A percentile compares a stretch with the other conserved stretches of the same genome.
phyloP scores from a whole-genome alignment of 2,329 filamentous ascomycete genomes.

The Aspergillus spinulosporus region DNA sequence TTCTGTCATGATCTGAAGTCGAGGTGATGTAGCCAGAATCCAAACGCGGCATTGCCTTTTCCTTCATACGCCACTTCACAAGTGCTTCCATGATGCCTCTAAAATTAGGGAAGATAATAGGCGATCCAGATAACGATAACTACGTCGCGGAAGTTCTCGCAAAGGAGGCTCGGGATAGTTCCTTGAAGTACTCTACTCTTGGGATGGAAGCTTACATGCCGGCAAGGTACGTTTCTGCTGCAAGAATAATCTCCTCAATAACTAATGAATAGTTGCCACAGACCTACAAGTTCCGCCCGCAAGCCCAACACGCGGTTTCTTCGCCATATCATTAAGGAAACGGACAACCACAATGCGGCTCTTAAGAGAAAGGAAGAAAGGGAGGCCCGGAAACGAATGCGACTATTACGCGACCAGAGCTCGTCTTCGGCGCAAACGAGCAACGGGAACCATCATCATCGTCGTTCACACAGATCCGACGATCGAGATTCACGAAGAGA shows the following conservation, averaged over 20 bases:
- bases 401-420: slow-evolving; percentile 53
- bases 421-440: slow-evolving; percentile 23
- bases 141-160: slow-evolving; percentile 78
- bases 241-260: background rate
- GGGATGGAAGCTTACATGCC: slow-evolving; percentile 68
- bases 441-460: slow-evolving; percentile 37
- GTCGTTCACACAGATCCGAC: slow-evolving; percentile 18
- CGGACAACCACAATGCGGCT: slow-evolving; percentile 83
- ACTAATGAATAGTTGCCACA: slow-evolving; percentile 36
- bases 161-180: slow-evolving; percentile 73
- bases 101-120: slow-evolving; percentile 33
- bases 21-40: slow-evolving; percentile 8
- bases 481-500: slow-evolving; percentile 23
- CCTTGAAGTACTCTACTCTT: slow-evolving; percentile 71
- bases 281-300: slow-evolving; percentile 65
- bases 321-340: slow-evolving; percentile 82
- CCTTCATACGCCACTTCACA: background rate
- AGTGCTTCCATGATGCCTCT: slow-evolving; percentile 29
- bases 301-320: slow-evolving; percentile 93
- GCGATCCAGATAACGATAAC: slow-evolving; percentile 49
- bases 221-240: slow-evolving; percentile 47
- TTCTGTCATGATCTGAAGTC: background rate
- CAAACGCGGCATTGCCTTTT: background rate
- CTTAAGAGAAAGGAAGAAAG: slow-evolving; percentile 80
- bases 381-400: slow-evolving; percentile 72